Base-by-base conservation (phyloP, 1,139 yeast species). In the Kodamaea alishanica region DNA sequence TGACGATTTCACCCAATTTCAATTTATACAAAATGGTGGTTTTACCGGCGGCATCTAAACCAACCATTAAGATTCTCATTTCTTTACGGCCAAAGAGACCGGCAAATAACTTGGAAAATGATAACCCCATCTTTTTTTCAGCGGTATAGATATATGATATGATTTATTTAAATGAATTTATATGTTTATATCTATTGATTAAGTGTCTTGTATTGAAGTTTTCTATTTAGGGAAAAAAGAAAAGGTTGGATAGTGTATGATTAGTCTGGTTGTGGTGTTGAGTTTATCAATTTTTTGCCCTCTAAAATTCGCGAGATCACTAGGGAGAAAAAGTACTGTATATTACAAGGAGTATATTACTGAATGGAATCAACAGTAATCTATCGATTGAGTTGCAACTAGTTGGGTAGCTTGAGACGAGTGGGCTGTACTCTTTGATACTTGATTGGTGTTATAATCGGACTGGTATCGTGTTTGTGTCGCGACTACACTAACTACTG, bases 11-110 rank as follows among this genome's bases (percentile, higher is more conserved):
- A 63, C 95, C 95, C 60, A 86, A 80, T 70, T 86, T 86, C 67
- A 86, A 78, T 72, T 86, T 86, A 73, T 86, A 86, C 61, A 87
- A 76, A 63, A 86, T 87, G 65, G 96, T 86, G 67, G 92, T 84
- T 73, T 84, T 85, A 79, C 94, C 94, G 52, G 94, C 94, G 58
- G 90, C 92, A 67, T 84, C 95, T 57, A 87, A 77, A 70, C 96
- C 96, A 59, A 87, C 95, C 95, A 87, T 87, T 67, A 87, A 80
- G 63, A 87, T 87, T 73, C 95, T 82, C 95, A 87, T 87, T 61
- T 80, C 86, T 63, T 78, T 80, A 70, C 79, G 81, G 64, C 85
- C 85, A 58, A 80, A 79, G 63, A 87, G 90, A 79, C 89, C 88
- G 69, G 81, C 81, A 66, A 87, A 82, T 70, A 87, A 77, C 73